Conservation (phyloP, 2,329 filamentous ascomycete species). For the Microascus cirrosus region DNA sequence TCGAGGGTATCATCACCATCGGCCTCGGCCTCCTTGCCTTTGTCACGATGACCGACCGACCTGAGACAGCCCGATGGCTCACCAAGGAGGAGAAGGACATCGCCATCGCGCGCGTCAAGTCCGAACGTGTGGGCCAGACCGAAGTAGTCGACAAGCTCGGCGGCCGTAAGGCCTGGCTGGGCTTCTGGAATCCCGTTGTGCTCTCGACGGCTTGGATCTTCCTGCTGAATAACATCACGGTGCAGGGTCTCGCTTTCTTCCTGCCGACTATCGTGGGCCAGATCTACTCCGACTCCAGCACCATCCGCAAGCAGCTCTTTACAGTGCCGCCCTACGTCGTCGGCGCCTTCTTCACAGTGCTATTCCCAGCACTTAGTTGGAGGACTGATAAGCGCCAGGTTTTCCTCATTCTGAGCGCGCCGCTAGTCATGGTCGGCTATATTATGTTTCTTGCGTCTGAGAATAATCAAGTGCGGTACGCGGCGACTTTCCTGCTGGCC, state of each 20-base stretch:
- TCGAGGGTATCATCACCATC: slow-evolving; percentile 54
- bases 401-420: slow-evolving; percentile 47
- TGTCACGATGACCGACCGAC: slow-evolving; percentile 54
- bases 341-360: slow-evolving; percentile 48
- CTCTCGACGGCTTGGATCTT: slow-evolving; percentile 43
- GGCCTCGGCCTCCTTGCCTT: slow-evolving; percentile 44
- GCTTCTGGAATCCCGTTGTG: slow-evolving; percentile 51
- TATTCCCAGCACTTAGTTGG: slow-evolving; percentile 48
- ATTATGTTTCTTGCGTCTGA: slow-evolving; percentile 52
- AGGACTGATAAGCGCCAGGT: slow-evolving; percentile 45
- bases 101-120: slow-evolving; percentile 47
- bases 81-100: slow-evolving; percentile 50
- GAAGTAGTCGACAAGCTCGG: slow-evolving; percentile 51
- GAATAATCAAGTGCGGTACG: slow-evolving; percentile 45
- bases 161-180: slow-evolving; percentile 45
- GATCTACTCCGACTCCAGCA: slow-evolving; percentile 49
- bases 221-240: slow-evolving; percentile 57
- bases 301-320: slow-evolving; percentile 53
- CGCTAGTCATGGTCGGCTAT: slow-evolving; percentile 48
- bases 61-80: slow-evolving; percentile 55
- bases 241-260: slow-evolving; percentile 64
- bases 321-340: slow-evolving; percentile 61
- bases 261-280: slow-evolving; percentile 57
- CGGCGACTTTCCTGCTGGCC: slow-evolving; percentile 56
- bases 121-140: slow-evolving; percentile 44